These are phyloP conservation scores for Priceomyces medius DNA, from an alignment of 805 yeast species.

Conservation along the genomic window DNA sequence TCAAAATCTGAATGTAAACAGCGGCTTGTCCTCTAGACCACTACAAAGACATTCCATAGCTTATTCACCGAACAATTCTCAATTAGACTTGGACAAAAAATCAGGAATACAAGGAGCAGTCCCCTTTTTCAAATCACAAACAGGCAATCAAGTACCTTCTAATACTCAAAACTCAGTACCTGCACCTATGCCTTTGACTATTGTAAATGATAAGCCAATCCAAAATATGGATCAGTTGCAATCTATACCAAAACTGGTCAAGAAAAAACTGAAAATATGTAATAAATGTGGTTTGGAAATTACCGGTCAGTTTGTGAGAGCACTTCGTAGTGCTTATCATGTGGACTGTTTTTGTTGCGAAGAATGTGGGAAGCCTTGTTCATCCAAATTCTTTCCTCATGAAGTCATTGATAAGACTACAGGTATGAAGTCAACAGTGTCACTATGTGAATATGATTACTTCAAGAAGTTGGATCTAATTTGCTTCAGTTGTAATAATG, in stretches of 20 bases:
- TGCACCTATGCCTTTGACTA: neutral
- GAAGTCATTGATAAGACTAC: slow-evolving; percentile 49
- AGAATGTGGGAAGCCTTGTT: slow-evolving; percentile 80
- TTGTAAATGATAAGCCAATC: neutral
- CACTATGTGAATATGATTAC: slow-evolving; percentile 88
- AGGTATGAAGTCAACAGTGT: slow-evolving; percentile 28
- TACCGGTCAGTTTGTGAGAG: slow-evolving; percentile 78
- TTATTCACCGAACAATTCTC: slow-evolving; percentile 19
- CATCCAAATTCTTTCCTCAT: slow-evolving; percentile 84
- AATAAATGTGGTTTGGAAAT: slow-evolving; percentile 37
- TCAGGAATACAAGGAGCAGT: slow-evolving; percentile 1
- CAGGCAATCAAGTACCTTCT: neutral
- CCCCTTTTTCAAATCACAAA: neutral
- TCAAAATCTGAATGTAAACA: too few relatives aligned
- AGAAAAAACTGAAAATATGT: slow-evolving; percentile 31
- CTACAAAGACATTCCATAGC: slow-evolving; percentile 31
- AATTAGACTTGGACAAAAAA: neutral
- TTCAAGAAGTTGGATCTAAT: slow-evolving; percentile 80
- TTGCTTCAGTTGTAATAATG: slow-evolving; percentile 83
- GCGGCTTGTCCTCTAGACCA: slow-evolving; percentile 6
- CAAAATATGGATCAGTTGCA: slow-evolving; percentile 1
- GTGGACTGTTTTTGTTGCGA: slow-evolving; percentile 84
- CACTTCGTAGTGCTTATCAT: slow-evolving; percentile 76
- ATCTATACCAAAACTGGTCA: slow-evolving; percentile 9
- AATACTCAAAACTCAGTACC: neutral